Evolutionary conservation across 2,329 filamentous ascomycete genomes (phyloP).

Genomic region (Cytospora piceicola): DNA sequence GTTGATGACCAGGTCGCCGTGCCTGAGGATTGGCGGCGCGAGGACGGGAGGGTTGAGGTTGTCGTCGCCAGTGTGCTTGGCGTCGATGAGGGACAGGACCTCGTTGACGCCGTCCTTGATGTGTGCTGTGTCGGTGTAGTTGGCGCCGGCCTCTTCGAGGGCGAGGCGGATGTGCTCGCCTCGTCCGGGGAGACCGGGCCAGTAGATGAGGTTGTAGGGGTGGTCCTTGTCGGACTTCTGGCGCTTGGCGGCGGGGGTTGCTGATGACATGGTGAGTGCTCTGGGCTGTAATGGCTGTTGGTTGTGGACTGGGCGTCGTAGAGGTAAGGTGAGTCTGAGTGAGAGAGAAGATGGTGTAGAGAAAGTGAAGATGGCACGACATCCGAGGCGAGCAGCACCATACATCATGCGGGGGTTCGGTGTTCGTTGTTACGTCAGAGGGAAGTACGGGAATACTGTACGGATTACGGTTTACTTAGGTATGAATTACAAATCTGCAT

Average conservation of each 20-base stretch:
- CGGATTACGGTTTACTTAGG: too few species aligned
- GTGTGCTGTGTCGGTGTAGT: slow-evolving; percentile 65
- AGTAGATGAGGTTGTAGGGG: slow-evolving; percentile 71
- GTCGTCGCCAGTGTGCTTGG: slow-evolving; percentile 51
- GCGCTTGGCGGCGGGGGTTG: slow-evolving; percentile 38
- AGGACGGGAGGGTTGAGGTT: slow-evolving; percentile 64
- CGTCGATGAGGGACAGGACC: slow-evolving; percentile 53
- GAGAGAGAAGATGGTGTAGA: background rate
- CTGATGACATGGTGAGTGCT: slow-evolving; percentile 17
- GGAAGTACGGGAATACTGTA: background rate
- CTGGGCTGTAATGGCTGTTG: background rate
- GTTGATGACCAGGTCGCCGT: slow-evolving; percentile 64
- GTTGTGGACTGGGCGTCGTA: background rate
- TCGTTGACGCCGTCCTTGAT: slow-evolving; percentile 53
- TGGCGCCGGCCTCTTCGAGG: slow-evolving; percentile 68
- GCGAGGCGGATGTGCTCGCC: slow-evolving; percentile 74
- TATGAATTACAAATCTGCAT: background rate
- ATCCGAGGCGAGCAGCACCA: background rate
- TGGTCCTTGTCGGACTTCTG: slow-evolving; percentile 49
- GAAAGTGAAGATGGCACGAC: background rate
- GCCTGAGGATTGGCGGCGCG: slow-evolving; percentile 68
- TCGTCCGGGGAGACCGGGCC: slow-evolving; percentile 71
- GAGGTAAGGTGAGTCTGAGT: too few species aligned
- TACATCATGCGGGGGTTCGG: background rate
- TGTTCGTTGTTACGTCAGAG: background rate